phyloP scores from a whole-genome alignment of 2,329 filamentous ascomycete genomes.

The Microdochium nivale region DNA sequence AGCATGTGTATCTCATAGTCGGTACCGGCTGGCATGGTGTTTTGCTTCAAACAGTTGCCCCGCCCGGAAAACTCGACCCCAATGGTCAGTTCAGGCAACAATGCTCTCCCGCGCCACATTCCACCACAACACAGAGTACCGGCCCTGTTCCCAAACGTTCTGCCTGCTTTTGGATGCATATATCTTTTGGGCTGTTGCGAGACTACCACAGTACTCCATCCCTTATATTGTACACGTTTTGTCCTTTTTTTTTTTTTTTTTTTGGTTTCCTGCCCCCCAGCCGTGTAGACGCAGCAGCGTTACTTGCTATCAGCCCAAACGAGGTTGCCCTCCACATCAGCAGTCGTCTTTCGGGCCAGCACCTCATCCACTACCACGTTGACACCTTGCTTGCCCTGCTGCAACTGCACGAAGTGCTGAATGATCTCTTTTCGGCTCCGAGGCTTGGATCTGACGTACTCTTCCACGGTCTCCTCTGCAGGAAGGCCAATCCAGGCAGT shows the following conservation, averaged over 20 bases:
- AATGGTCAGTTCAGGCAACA: background rate
- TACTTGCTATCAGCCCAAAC: slow-evolving; percentile 23
- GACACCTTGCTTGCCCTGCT: slow-evolving; percentile 60
- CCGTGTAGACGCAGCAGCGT: background rate
- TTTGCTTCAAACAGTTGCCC: background rate
- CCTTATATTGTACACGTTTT: background rate
- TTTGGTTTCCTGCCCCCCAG: background rate
- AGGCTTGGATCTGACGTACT: slow-evolving; percentile 28
- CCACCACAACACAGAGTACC: no score
- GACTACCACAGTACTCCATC: background rate
- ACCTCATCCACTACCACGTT: slow-evolving; percentile 61
- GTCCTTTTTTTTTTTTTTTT: background rate
- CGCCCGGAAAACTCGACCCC: background rate
- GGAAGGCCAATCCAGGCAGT: slow-evolving; percentile 64
- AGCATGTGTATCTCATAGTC: background rate
- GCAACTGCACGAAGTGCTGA: slow-evolving; percentile 49
- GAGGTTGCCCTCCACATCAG: slow-evolving; percentile 32
- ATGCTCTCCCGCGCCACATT: background rate
- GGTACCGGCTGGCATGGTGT: background rate
- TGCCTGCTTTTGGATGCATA: no score
- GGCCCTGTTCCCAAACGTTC: no score
- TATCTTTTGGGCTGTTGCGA: no score
- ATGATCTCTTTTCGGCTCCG: slow-evolving; percentile 50
- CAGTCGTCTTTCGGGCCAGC: slow-evolving; percentile 49
- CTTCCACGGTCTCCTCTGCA: slow-evolving; percentile 52